These are phyloP conservation scores for Pyracantha coccinea DNA, from an alignment of 331 rosid genomes.

Conservation along the genomic window DNA sequence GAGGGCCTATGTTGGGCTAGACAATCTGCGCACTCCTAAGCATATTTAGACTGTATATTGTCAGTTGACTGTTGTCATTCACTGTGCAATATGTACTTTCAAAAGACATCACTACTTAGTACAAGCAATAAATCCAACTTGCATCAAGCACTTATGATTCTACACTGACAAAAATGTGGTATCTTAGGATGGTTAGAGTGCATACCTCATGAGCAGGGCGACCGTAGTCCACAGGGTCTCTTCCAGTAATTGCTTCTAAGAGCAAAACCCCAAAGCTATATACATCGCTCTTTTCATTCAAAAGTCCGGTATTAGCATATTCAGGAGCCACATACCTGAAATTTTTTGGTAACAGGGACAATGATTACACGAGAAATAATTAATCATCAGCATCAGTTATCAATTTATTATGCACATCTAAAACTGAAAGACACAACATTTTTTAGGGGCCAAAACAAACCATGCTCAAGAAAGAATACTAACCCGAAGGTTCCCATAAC, in stretches of 20 bases:
- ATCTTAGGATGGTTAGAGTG: background rate
- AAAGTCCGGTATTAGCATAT: slow-evolving; percentile 86
- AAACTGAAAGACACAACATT: background rate
- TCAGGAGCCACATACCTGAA: slow-evolving; percentile 92
- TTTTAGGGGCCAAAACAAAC: background rate
- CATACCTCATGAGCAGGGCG: slow-evolving; percentile 78
- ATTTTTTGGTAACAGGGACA: background rate
- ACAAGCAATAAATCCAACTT: background rate
- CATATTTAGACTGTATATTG: background rate
- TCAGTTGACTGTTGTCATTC: background rate
- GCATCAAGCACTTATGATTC: background rate
- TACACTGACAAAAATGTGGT: background rate
- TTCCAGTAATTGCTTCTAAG: slow-evolving; percentile 82
- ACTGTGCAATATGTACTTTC: background rate
- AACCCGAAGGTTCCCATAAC: slow-evolving; percentile 99
- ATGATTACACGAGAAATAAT: background rate
- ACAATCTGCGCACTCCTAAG: background rate
- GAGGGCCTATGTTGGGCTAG: background rate
- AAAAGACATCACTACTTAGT: background rate
- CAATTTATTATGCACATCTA: background rate
- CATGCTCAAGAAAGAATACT: slow-evolving; percentile 17
- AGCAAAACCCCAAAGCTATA: slow-evolving; percentile 89
- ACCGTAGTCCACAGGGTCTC: slow-evolving; percentile 89
- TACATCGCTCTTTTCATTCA: slow-evolving; percentile 89
- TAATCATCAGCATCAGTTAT: background rate